Conservation (phyloP, 805 yeast genomes). For the Pichia heedii region DNA sequence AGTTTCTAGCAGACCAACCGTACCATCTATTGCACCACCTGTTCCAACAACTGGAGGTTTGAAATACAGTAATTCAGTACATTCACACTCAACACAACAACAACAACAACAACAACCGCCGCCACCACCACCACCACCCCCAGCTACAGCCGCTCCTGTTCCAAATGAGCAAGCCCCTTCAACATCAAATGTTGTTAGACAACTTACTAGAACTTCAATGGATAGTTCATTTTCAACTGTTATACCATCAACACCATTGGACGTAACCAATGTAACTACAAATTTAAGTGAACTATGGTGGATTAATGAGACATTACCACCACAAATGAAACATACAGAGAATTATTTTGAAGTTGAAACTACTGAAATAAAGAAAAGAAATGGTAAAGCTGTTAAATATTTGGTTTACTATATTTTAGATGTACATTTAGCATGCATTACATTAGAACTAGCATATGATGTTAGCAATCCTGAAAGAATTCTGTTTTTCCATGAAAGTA, state of each 20-base stretch:
- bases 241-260: background rate
- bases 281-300: constrained; percentile 46
- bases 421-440: constrained; percentile 61
- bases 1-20: background rate
- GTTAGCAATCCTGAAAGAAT: constrained; percentile 44
- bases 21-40: background rate
- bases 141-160: background rate
- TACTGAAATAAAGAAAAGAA: constrained; percentile 45
- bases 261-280: constrained; percentile 9
- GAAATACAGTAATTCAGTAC: background rate
- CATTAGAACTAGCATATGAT: constrained; percentile 51
- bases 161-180: background rate
- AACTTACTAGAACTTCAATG: constrained; percentile 5
- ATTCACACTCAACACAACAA: constrained; percentile 5
- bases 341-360: constrained; percentile 60
- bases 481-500: constrained; percentile 29
- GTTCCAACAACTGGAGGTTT: background rate
- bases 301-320: constrained; percentile 52
- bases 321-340: constrained; percentile 35
- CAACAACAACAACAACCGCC: constrained; percentile 5
- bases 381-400: constrained; percentile 37
- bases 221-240: background rate
- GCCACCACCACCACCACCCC: constrained; percentile 20
- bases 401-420: constrained; percentile 66
- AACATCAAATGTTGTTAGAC: background rate